Evolutionary conservation across 257 asterid genomes (phyloP).

Genomic region (Solanum chaucha): DNA sequence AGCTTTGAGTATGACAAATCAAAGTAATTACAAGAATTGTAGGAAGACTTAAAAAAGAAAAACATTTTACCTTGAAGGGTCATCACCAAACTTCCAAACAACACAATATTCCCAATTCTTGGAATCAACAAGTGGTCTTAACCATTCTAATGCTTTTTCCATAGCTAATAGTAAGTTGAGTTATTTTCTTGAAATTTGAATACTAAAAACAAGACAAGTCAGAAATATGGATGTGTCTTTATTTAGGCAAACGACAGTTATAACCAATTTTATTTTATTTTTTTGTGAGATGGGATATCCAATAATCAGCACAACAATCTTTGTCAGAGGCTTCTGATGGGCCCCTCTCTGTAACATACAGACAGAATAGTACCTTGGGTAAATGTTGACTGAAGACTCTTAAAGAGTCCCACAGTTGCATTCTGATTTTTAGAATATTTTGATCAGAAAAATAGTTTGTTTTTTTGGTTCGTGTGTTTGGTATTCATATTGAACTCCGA

Average conservation of each 20-base stretch:
- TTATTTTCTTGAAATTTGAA: background rate
- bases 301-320: constrained; percentile 23
- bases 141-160: constrained; percentile 31
- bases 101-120: constrained; percentile 66
- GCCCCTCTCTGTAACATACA: background rate
- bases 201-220: background rate
- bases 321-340: constrained; percentile 50
- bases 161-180: constrained; percentile 30
- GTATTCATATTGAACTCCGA: fast-evolving
- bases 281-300: constrained; percentile 12
- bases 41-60: too few species aligned
- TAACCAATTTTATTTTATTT: constrained; percentile 26
- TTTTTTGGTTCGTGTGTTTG: background rate
- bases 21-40: background rate
- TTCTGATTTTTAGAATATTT: background rate
- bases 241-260: constrained; percentile 25
- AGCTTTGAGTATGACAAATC: background rate
- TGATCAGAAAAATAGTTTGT: background rate
- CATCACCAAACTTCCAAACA: constrained; percentile 77
- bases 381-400: background rate
- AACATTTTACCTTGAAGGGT: constrained; percentile 54
- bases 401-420: background rate
- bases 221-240: background rate
- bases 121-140: constrained; percentile 45
- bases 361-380: background rate